Evolutionary conservation across 257 asterid species (phyloP), one percentile per base, ranked within the genome.

Genomic region (Solanum chilense): DNA sequence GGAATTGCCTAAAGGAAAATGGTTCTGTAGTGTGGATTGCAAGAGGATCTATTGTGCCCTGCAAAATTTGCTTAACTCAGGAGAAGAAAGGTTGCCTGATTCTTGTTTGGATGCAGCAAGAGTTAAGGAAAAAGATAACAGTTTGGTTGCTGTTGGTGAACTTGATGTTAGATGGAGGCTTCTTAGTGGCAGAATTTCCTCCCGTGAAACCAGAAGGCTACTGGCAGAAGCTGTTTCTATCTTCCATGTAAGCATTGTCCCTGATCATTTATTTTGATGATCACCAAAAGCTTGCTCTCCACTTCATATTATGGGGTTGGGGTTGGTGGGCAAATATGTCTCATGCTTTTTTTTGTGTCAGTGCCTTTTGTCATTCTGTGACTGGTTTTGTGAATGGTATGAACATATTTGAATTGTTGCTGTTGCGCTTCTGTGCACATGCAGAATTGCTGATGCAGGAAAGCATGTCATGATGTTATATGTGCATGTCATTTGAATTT

Each of bases 1-100:
- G 99, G 96, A 95, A 92, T 94, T 97, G 88, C 99, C 99, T 12
- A 96, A 94, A 89, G 98, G 96, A 77, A 96, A 96, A 87, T 97
- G 99, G 99, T 96, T 97, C 93, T 97, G 99, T 90, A 90, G 95
- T 58, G 89, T 60, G 33, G 92, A 93, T 86, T 97, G 99, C 95
- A 93, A 92, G 90, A 91, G 92, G 91, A 94, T 97, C 85, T 94
- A 95, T 89, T 89, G 92, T 73, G 92, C 95, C 76, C 86, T 97
- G 93, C 95, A 91, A 89, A 92, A 91, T 88, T 91, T 94, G 91
- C 89, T 97, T 71, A 92, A 60, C 89, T 89, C 95, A 82, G 98
- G 98, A 90, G 91, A 91, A 49, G 99, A 96, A 90, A 91, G 92
- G 92, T 93, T 97, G 75, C 95, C 98, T 29, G 95, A 93, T 37